Base-by-base conservation (phyloP, 2,329 filamentous ascomycete species). In the Sphaceloma murrayae region DNA sequence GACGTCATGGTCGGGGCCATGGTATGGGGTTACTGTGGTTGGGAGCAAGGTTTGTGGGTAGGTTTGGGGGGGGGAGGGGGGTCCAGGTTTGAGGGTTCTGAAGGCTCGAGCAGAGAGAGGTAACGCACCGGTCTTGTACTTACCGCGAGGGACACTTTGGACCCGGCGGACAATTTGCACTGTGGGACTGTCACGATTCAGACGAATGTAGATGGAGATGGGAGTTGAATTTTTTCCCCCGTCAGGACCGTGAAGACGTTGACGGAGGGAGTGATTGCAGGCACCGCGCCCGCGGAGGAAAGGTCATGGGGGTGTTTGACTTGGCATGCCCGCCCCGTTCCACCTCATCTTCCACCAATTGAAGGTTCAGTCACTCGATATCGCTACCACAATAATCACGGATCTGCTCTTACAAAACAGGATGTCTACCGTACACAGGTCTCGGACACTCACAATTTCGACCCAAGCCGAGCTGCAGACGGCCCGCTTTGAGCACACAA, bases 261-360 rank as follows among this genome's bases (percentile, higher is more conserved):
- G 19, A 13, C 18, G 34, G 19, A 24, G 34, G 22, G n/a, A 21
- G 19, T 39, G 9, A 26, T 16, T 5, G 24, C 22, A 40, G 24
- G 36, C n/a, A 30, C 36, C 24, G 36, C 22, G 36, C 26, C 36
- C 13, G 26, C 5, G n/a, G 22, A 26, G 36, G 36, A 30, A 30
- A n/a, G n/a, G n/a, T n/a, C n/a, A n/a, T n/a, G n/a, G n/a, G n/a
- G 36, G 36, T 40, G 36, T 40, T 40, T 40, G 36, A 40, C 36
- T 40, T 40, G 36, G 36, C 36, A 19, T 22, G 33, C 16, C 11
- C 18, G 22, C 24, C 3, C 36, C 36, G 36, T 26, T 40, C 36
- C 22, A 40, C 22, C 14, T 40, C 36, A 17, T 29, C 36, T 40
- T 40, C 36, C 36, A 40, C 36, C 36, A 40, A 40, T 40, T 22